A percentile compares a stretch with the other conserved stretches of the same genome.
Conservation (phyloP, 1,284 basidiomycete species). For the Phlebopus sp. region DNA sequence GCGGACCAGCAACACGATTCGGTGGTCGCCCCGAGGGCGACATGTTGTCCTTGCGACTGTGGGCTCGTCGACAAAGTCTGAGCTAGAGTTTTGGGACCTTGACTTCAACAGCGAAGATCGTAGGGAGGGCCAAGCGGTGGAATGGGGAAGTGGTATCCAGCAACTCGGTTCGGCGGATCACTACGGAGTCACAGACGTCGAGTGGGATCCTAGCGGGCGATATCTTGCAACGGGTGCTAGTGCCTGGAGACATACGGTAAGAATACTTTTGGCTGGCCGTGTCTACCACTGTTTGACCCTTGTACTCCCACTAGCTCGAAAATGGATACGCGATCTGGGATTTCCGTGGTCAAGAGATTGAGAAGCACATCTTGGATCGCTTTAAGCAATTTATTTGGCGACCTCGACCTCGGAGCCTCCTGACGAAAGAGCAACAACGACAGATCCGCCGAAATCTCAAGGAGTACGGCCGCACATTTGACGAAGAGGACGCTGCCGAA, state of each 20-base stretch:
- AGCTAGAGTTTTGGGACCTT: constrained; percentile 98
- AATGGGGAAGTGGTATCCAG: constrained; percentile 88
- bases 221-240: constrained; percentile 94
- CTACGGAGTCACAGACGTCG: constrained; percentile 96
- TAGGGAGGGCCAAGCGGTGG: constrained; percentile 59
- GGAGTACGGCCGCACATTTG: constrained; percentile 90
- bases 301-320: constrained; percentile 67
- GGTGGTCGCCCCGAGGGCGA: constrained; percentile 96
- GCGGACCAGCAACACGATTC: constrained; percentile 92
- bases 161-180: constrained; percentile 90
- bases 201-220: constrained; percentile 97
- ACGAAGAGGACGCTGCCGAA: constrained; percentile 96
- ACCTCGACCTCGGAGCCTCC: constrained; percentile 84
- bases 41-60: constrained; percentile 96
- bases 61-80: constrained; percentile 92
- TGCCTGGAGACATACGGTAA: constrained; percentile 91
- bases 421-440: constrained; percentile 88
- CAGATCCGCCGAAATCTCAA: constrained; percentile 87
- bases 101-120: constrained; percentile 86
- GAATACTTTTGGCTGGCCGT: constrained; percentile 5
- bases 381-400: constrained; percentile 99
- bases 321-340: constrained; percentile 98
- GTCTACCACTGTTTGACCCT: constrained; percentile 9
- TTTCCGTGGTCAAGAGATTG: constrained; percentile 91
- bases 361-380: constrained; percentile 86